Percentiles rank a stretch among this genome's conserved stretches.
These are phyloP conservation scores for Rhizophagus clarus DNA, from an alignment of 192 early-diverging fungal genomes.

Conservation along the genomic window DNA sequence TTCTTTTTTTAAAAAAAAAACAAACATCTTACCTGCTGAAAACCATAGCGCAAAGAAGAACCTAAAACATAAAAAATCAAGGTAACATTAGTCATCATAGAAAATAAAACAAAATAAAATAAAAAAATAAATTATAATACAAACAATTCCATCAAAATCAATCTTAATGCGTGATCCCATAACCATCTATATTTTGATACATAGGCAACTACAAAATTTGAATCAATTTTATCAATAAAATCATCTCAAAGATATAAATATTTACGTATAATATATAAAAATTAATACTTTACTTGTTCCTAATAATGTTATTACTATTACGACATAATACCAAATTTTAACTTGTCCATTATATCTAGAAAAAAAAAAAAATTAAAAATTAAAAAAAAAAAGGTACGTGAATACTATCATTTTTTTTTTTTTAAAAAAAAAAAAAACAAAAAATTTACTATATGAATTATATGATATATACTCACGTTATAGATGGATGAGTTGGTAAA, in stretches of 20 bases:
- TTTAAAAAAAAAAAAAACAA: no score
- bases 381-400: no score
- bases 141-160: neutral
- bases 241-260: no score
- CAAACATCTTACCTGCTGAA: neutral
- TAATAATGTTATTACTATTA: neutral
- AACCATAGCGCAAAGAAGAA: neutral
- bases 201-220: neutral
- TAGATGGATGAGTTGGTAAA: neutral
- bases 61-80: neutral
- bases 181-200: neutral
- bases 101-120: neutral
- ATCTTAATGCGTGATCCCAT: neutral
- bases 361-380: no score
- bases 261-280: no score
- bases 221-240: no score
- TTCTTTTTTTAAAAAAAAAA: no score
- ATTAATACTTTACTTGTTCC: neutral
- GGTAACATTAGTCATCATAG: no score
- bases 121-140: neutral
- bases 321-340: neutral
- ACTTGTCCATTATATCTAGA: neutral
- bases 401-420: no score
- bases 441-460: no score
- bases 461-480: neutral